Base-by-base conservation (phyloP, 169 alveolate genomes). In the Plasmodium ovale region DNA sequence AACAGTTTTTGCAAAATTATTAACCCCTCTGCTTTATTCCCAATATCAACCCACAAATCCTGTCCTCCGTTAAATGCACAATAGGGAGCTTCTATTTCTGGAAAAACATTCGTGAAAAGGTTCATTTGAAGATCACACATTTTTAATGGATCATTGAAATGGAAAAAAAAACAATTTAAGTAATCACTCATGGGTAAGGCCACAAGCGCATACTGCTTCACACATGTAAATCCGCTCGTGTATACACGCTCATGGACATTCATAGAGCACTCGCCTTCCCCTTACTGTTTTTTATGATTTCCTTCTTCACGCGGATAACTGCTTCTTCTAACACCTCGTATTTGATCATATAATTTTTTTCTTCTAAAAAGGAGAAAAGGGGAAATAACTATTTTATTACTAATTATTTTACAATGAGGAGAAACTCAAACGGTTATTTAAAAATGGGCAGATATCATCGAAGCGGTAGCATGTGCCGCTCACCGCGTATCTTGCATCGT, bases 31-130 rank as follows among this genome's bases (percentile, higher is more conserved):
- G 89, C 88, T 51, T 87, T 92, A 56, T 92, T 92, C 5, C 94
- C 94, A 31, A 79, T 59, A 59, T 92, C 94, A 6, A 87, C 91
- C 94, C 94, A 92, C 35, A 87, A 68, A 62, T 92, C 94, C 27
- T 87, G 84, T 25, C 94, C 94, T 21, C 94, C 94, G 16, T 70
- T 92, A 64, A 92, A 92, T 16, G 91, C 94, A 53, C 94, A 87
- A 59, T 84, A 92, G 29, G 94, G 94, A 7, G 85, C 87, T 9
- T 53, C 37, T 72, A 72, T 72, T 72, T 72, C 87, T 72, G 35
- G 9, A 39, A 39, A 39, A 39, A 39, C 51, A 39, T 39, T 39
- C 9, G 9, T 39, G 51, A 39, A 39, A 39, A 39, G n/a, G 51
- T 9, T 39, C 5, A 39, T 39, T 39, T 53, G 7, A 39, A 25